Evolutionary conservation across 2,329 filamentous ascomycete genomes (phyloP).

Genomic region (Diaporthe eres): DNA sequence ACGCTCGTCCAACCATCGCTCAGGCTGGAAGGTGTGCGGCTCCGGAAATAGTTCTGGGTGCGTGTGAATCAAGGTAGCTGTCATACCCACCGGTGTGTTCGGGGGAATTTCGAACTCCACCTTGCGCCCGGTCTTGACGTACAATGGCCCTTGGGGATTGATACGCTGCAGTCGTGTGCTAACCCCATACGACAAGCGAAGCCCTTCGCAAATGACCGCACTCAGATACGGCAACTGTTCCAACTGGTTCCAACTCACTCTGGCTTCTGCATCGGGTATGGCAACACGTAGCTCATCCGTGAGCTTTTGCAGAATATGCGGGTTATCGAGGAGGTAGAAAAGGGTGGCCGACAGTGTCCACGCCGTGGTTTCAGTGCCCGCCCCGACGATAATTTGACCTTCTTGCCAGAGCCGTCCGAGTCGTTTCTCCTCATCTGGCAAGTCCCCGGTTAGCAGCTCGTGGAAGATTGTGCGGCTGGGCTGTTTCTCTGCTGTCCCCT

Average conservation of each 20-base stretch:
- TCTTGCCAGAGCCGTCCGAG: not conserved
- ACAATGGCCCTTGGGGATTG: conserved; percentile 7
- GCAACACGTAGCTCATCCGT: not conserved
- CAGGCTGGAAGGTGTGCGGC: conserved; percentile 44
- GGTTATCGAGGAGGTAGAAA: conserved; percentile 13
- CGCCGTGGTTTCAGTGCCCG: conserved; percentile 13
- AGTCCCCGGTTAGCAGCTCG: not conserved
- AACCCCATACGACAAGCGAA: conserved; percentile 45
- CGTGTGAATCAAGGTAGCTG: conserved; percentile 40
- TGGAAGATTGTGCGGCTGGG: not conserved
- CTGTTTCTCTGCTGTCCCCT: not conserved
- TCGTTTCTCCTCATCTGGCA: not conserved
- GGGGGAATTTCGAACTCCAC: conserved; percentile 44
- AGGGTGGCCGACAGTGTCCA: conserved; percentile 24
- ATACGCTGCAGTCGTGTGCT: conserved; percentile 41
- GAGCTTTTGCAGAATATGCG: not conserved
- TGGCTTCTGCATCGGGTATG: conserved; percentile 8
- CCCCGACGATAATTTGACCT: not conserved
- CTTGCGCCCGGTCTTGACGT: not conserved
- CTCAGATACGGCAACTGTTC: conserved; percentile 45
- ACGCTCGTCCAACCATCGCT: conserved; percentile 44
- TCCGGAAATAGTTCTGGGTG: conserved; percentile 44
- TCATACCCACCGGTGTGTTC: conserved; percentile 45
- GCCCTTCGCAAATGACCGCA: conserved; percentile 44
- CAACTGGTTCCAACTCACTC: conserved; percentile 42